Percentiles rank a stretch among this genome's conserved stretches.
Conservation (phyloP, 208 protist species). For the Trypanosomatidae sp. region DNA sequence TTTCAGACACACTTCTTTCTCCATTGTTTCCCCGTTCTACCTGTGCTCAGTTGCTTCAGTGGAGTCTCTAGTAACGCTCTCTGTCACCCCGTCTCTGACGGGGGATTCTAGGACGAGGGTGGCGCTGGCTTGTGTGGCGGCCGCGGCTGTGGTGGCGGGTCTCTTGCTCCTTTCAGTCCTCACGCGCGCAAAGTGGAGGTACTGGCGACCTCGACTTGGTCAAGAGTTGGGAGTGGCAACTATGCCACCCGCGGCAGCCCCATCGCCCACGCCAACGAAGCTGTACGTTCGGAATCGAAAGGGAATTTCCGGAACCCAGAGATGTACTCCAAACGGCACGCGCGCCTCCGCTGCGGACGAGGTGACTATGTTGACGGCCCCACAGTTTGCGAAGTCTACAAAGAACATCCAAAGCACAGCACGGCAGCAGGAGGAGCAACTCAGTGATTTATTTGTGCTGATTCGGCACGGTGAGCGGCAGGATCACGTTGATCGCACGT, state of each 20-base stretch:
- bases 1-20: background rate
- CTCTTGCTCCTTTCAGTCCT: background rate
- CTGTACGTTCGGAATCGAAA: background rate
- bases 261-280: background rate
- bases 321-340: background rate
- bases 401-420: slow-evolving; percentile 37
- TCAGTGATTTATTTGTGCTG: slow-evolving; percentile 64
- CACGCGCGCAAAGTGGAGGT: background rate
- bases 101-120: background rate
- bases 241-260: background rate
- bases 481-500: slow-evolving; percentile 75
- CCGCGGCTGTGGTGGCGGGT: background rate
- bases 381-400: slow-evolving; percentile 51
- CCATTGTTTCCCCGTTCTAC: background rate
- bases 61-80: background rate
- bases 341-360: slow-evolving; percentile 1
- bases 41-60: background rate
- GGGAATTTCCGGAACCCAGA: background rate
- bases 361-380: slow-evolving; percentile 59
- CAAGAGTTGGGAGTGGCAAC: background rate
- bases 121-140: background rate
- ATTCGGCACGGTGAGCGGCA: slow-evolving; percentile 81
- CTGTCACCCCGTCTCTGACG: background rate
- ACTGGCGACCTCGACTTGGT: background rate
- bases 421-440: slow-evolving; percentile 26